Percentiles rank a stretch among this genome's conserved stretches.
Conservation (phyloP, 2,329 filamentous ascomycete genomes). For the Ophiocordyceps camponoti-floridani region DNA sequence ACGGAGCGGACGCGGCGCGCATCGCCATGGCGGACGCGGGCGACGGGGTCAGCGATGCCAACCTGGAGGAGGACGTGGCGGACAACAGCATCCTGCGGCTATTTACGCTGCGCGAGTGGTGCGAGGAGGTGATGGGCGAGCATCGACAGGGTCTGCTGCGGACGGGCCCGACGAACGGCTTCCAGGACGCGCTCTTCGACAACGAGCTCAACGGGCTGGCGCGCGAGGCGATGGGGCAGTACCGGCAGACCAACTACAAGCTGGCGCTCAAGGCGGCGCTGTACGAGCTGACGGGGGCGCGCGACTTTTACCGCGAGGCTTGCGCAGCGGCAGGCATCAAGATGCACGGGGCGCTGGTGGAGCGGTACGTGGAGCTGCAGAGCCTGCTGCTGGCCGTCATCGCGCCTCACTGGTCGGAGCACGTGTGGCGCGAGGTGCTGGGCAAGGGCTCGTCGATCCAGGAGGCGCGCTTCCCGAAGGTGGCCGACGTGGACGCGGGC, state of each 20-base stretch:
- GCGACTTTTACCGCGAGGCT: slow-evolving; percentile 80
- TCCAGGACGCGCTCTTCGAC: slow-evolving; percentile 78
- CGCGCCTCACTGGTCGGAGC: slow-evolving; percentile 85
- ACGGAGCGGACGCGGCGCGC: slow-evolving; percentile 80
- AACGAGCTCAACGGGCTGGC: slow-evolving; percentile 83
- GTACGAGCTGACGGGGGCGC: slow-evolving; percentile 78
- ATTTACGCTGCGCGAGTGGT: slow-evolving; percentile 73
- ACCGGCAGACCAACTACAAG: slow-evolving; percentile 59
- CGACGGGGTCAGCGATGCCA: slow-evolving; percentile 86
- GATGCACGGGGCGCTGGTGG: slow-evolving; percentile 69
- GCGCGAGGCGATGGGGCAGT: slow-evolving; percentile 62
- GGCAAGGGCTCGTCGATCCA: slow-evolving; percentile 63
- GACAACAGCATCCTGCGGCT: slow-evolving; percentile 82
- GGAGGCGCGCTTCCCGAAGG: slow-evolving; percentile 39
- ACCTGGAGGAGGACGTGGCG: slow-evolving; percentile 90
- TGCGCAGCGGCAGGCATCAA: slow-evolving; percentile 59
- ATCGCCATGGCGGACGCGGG: slow-evolving; percentile 89
- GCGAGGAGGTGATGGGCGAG: slow-evolving; percentile 65
- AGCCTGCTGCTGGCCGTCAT: slow-evolving; percentile 67
- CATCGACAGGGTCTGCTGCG: slow-evolving; percentile 40
- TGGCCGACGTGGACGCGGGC: slow-evolving; percentile 43
- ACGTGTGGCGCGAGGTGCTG: slow-evolving; percentile 85
- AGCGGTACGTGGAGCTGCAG: slow-evolving; percentile 74
- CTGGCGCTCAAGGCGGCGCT: slow-evolving; percentile 71
- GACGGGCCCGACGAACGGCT: slow-evolving; percentile 53